Evolutionary conservation across 306 rosid species (phyloP), one percentile per base, ranked within the genome.

Genomic region (Dalbergia cochinchinensis): DNA sequence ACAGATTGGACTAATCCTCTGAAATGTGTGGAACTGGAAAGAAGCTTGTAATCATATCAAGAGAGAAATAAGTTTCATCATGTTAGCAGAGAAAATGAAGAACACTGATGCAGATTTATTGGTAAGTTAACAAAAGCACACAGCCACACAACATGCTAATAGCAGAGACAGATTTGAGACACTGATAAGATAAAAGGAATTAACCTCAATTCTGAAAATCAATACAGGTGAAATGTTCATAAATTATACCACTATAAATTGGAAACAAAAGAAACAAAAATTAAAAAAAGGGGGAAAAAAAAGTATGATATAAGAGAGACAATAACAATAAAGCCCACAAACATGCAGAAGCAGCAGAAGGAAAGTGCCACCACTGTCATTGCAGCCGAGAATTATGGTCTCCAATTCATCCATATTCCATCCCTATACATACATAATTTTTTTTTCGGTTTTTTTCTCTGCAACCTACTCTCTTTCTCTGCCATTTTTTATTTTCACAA

Each of bases 401-500:
- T 89, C 91, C 89, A 89, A 83, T 89, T 84, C 87, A 89, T 87
- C 91, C 89, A 54, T 53, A 2, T 87, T 87, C 91, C 89, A 54
- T 54, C 60, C 89, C 97, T 89, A 91, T 92, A 91, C 94, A 94
- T 91, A 88, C 89, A 91, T 86, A 19, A 37, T 2, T 37, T 37
- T 50, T 50, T 12, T 50, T 12, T 48, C 15, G 42, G 54, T 64
- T 63, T 11, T 12, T 74, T 80, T 85, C 90, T 86, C 91, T 88
- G 97, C 89, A 87, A 92, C 90, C 92, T 90, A 88, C 78, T 84
- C 90, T 91, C 57, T 50, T 86, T 88, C 89, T 90, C 91, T 86
- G 93, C 94, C 92, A 88, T 81, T 85, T 90, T 92, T 92, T 91
- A 84, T 88, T 92, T 86, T 50, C 97, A 87, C 97, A 85, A 91